Evolutionary conservation across 768 basidiomycete genomes (phyloP), one percentile per base, ranked within the genome.

Genomic region (Boletus edulis): DNA sequence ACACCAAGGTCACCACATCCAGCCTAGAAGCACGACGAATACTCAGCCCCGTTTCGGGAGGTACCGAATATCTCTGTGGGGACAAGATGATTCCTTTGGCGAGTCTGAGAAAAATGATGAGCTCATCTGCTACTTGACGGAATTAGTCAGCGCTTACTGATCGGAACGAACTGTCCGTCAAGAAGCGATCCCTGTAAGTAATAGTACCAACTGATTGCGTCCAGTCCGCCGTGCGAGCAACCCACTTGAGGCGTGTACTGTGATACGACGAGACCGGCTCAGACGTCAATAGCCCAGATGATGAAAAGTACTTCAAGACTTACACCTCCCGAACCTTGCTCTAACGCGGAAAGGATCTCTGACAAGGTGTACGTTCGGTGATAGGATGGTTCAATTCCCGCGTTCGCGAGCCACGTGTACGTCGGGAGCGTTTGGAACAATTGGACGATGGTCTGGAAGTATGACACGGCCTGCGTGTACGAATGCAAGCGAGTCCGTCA

Each of bases 371-470:
- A 83, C 0, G 83, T 85, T 54, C 67, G 68, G 51, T 71, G 72
- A 5, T 69, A 65, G 6, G 78, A 79, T 3, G 91, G 92, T 4
- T 80, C 81, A 62, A 94, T 93, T n/a, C 89, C 90, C 11, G 78
- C 84, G n/a, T 79, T 71, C 9, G 75, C 71, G 24, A 94, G 82
- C 82, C 82, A 90, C 13, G 80, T 74, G 70, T 84, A 91, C 4
- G 91, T 91, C 0, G 89, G 87, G 18, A 92, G 81, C 2, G 75
- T 76, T 81, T 81, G 63, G 75, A 86, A 87, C 18, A 87, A 69
- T 22, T 70, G 75, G 50, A 87, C 84, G 3, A 82, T 78, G 9
- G 57, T 74, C 55, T 81, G 62, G 72, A 86, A 87, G 72, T 80
- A 89, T 2, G 79, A 77, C 34, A 87, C 86, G 0, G 87, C 87